Base-by-base conservation (phyloP, 2,329 filamentous ascomycete genomes). In the Ceratocystis papillata region DNA sequence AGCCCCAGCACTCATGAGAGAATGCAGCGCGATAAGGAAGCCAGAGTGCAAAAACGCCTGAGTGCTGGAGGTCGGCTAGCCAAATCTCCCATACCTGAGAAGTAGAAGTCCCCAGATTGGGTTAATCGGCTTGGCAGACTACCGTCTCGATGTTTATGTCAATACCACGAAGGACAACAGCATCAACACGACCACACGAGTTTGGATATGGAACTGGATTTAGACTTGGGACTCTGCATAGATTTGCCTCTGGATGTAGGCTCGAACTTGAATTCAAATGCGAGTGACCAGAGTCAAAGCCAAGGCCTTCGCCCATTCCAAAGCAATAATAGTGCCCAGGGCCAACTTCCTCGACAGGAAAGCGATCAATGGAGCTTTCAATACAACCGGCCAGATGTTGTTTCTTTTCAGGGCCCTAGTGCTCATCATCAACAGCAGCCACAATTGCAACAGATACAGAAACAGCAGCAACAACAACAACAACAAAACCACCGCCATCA, bases 41-140 rank as follows among this genome's bases (percentile, higher is more conserved):
- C 81, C 28, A 84, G 85, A 68, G 75, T 93, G 68, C 87, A 90
- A 74, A 94, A 94, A 78, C 81, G 89, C 68, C 85, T 89, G 69
- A 91, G 88, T 73, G 88, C 87, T 30, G 88, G 88, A 60, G 88
- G 88, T 61, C 81, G 87, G 70, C 80, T 93, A 73, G 84, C 84
- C 68, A 85, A 81, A 75, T 81, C 81, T 71, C 81, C 83, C 71
- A 85, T 85, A 74, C 82, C 82, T 71, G 83, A 85, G 76, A 80
- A 78, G 74, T 83, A 83, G 80, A 78, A 77, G 73, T 73, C 75
- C 68, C 61, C 68, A 64, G 68, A 69, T 68, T 65, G 70, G 68
- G 71, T 70, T 46, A 65, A 67, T 65, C 59, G 66, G 66, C 63
- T 67, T 63, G 66, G 66, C 50, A 60, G 66, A 63, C 63, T 67